Conservation (phyloP, 495 filamentous ascomycete genomes). For the Bacidia rubella region DNA sequence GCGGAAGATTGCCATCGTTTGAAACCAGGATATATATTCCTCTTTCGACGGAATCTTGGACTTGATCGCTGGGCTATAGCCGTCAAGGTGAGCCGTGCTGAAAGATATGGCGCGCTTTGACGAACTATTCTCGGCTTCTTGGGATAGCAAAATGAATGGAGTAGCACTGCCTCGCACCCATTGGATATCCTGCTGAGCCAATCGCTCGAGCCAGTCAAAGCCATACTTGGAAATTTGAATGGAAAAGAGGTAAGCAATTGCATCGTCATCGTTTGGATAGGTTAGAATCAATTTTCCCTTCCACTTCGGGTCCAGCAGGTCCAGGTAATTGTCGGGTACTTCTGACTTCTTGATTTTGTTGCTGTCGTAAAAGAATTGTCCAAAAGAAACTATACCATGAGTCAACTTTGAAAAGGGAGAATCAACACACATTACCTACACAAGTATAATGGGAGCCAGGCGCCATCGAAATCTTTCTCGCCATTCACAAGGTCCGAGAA, state of each 20-base stretch:
- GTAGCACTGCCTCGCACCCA: constrained; percentile 28
- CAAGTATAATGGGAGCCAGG: constrained; percentile 14
- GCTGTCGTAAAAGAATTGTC: constrained; percentile 19
- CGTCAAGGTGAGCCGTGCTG: constrained; percentile 3
- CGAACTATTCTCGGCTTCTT: constrained; percentile 11
- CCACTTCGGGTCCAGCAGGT: constrained; percentile 22
- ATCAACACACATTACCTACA: constrained; percentile 5
- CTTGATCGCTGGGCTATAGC: constrained; percentile 4
- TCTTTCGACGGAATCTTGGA: constrained; percentile 15
- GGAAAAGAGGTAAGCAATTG: constrained; percentile 24
- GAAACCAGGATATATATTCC: constrained; percentile 23
- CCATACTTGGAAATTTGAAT: constrained; percentile 24
- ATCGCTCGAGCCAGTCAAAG: constrained; percentile 24
- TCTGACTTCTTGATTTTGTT: constrained; percentile 8
- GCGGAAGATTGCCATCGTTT: constrained; percentile 24
- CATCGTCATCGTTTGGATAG: constrained; percentile 30
- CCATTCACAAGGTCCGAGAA: constrained; percentile 20
- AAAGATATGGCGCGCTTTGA: constrained; percentile 2
- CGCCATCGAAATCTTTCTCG: constrained; percentile 21
- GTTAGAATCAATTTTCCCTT: constrained; percentile 27
- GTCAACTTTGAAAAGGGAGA: constrained; percentile 5
- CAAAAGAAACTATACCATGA: constrained; percentile 11
- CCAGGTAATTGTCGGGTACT: constrained; percentile 18
- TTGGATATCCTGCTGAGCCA: constrained; percentile 22
- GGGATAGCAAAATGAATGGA: constrained; percentile 15